Conservation (phyloP, 352 stramenopile species). For the Phytopythium montanum region DNA sequence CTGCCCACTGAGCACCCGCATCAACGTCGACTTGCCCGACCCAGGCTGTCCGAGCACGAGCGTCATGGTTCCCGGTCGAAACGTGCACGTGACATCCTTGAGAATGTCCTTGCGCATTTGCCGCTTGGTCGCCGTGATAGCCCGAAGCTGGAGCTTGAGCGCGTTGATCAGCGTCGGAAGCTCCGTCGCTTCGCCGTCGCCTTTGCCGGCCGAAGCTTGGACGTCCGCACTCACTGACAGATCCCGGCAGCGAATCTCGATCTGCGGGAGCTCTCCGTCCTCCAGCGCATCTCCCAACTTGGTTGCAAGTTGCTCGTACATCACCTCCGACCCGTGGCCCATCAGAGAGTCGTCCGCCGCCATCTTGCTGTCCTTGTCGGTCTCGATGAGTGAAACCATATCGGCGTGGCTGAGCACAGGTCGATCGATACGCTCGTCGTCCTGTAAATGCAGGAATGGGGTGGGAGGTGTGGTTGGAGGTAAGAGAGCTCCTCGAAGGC, state of each 20-base stretch:
- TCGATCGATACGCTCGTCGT: neutral
- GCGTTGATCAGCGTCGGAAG: conserved; percentile 14
- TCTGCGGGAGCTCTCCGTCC: conserved; percentile 8
- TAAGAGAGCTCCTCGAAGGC: neutral
- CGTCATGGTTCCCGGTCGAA: neutral
- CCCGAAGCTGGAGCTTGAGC: neutral
- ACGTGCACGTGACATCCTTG: conserved; percentile 1
- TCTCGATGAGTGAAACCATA: neutral
- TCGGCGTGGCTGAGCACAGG: neutral
- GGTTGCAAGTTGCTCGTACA: conserved; percentile 7
- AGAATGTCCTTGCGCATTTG: conserved; percentile 3
- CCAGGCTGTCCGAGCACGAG: conserved; percentile 11
- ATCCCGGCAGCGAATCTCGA: conserved; percentile 25
- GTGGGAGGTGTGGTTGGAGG: neutral
- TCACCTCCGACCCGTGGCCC: neutral
- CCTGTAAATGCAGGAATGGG: neutral
- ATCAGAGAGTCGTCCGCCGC: neutral
- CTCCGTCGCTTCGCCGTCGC: neutral
- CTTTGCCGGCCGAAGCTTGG: neutral
- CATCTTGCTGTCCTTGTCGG: neutral
- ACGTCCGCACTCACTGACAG: conserved; percentile 14
- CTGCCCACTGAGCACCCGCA: conserved; percentile 16
- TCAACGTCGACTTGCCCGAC: conserved; percentile 19
- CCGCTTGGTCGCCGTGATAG: conserved; percentile 1
- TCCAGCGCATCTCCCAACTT: conserved; percentile 14